Evolutionary conservation across 139 green algal species (phyloP).

Genomic region (Chlamydomonas sphaeroides): DNA sequence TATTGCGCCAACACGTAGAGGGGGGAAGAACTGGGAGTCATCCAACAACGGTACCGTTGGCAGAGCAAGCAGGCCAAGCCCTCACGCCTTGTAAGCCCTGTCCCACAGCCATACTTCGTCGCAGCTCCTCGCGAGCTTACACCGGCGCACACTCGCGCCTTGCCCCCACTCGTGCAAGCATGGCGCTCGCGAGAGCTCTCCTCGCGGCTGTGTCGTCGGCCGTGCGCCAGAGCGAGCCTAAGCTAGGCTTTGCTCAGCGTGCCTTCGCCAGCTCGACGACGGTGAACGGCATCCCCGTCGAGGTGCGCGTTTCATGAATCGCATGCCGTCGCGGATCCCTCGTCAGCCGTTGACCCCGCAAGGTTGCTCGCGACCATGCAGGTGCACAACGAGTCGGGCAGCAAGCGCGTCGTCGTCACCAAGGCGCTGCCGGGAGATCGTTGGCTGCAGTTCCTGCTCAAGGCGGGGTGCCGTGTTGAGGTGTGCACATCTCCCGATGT

Average conservation of each 20-base stretch:
- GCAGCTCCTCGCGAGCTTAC: too few species aligned
- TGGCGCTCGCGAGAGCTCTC: not conserved
- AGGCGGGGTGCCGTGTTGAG: slow-evolving; percentile 53
- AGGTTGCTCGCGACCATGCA: slow-evolving; percentile 33
- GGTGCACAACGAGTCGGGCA: slow-evolving; percentile 89
- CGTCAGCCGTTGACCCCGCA: too few species aligned
- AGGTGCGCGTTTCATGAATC: slow-evolving; percentile 24
- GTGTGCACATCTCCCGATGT: slow-evolving; percentile 69
- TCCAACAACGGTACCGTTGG: too few species aligned
- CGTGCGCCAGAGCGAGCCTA: slow-evolving; percentile 4
- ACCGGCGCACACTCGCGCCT: too few species aligned
- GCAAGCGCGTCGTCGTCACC: slow-evolving; percentile 93
- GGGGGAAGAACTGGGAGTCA: too few species aligned
- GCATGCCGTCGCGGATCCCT: too few species aligned
- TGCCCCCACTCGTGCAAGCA: too few species aligned
- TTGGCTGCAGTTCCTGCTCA: slow-evolving; percentile 90
- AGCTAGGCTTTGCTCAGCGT: not conserved
- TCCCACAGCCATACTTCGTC: too few species aligned
- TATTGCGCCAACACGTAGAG: too few species aligned
- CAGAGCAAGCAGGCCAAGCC: too few species aligned
- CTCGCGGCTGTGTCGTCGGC: not conserved
- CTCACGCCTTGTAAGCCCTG: too few species aligned
- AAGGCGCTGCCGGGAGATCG: slow-evolving; percentile 93
- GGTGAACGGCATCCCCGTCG: slow-evolving; percentile 51
- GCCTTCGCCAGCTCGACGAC: slow-evolving; percentile 25